Base-by-base conservation (phyloP, 441 rosid species). In the Erodium trifolium region DNA sequence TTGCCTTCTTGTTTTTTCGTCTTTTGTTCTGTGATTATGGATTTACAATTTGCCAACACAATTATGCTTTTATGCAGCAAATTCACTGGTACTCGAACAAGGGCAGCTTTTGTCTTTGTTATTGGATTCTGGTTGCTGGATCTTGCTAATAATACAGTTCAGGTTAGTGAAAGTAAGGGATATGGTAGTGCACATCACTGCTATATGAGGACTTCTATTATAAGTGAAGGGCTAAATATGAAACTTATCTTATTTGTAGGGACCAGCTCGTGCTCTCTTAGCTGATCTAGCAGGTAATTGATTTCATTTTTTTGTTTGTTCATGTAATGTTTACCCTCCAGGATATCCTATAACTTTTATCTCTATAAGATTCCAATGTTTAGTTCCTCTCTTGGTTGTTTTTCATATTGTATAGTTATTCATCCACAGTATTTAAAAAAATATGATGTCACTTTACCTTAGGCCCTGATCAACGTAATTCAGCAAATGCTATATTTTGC, bases 51-150 rank as follows among this genome's bases (percentile, higher is more conserved):
- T 51, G 14, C 19, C 19, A 53, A 53, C 60, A 53, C 17, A 3
- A 53, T 18, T 16, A 53, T n/a, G 60, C 60, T 53, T 53, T 16
- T 16, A 73, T 83, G 85, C 88, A 93, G 97, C 16, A 85, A 83
- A 70, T 93, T 78, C 75, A 93, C 87, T 76, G 98, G 98, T 64
- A 88, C 95, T 45, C 83, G 93, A 74, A 85, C 89, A 68, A 84
- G 85, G 76, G 97, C 97, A 16, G 95, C 98, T 65, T 57, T 88
- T 84, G 85, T 91, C 73, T 93, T 93, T 81, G 78, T 91, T 70
- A 77, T 89, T 67, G 98, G 97, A 37, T 93, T 93, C 80, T 93
- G 98, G 98, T 75, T 93, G 93, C 86, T 93, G 82, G 97, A 91
- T 82, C 96, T 93, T 72, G 98, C 97, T 1, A 93, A 93, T 81